Evolutionary conservation across 2,329 filamentous ascomycete species (phyloP).

Genomic region (Plectosphaerella cucumerina): DNA sequence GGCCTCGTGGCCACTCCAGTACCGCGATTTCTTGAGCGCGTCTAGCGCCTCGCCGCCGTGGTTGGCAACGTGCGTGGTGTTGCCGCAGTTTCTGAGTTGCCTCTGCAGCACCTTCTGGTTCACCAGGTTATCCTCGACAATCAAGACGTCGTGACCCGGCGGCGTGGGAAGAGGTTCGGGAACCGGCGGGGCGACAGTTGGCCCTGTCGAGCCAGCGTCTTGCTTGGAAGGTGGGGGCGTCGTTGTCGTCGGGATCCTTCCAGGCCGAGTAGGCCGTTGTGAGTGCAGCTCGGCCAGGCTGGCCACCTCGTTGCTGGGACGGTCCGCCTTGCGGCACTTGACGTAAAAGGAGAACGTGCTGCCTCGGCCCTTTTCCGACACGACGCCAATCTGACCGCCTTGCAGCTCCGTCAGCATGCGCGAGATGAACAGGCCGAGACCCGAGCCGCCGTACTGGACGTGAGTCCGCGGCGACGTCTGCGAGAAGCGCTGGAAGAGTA

Average conservation of each 20-base stretch:
- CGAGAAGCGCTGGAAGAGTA: slow-evolving; percentile 65
- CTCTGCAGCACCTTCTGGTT: slow-evolving; percentile 62
- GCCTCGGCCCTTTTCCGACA: slow-evolving; percentile 61
- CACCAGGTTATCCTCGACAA: slow-evolving; percentile 65
- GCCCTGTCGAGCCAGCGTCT: neutral
- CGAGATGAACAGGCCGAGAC: slow-evolving; percentile 71
- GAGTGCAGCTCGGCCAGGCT: slow-evolving; percentile 30
- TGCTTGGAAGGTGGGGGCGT: slow-evolving; percentile 5
- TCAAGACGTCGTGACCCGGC: slow-evolving; percentile 49
- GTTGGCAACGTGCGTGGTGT: slow-evolving; percentile 58
- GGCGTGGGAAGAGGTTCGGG: neutral
- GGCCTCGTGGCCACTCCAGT: slow-evolving; percentile 46
- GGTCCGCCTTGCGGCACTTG: slow-evolving; percentile 55
- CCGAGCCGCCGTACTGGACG: slow-evolving; percentile 68
- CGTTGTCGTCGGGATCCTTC: slow-evolving; percentile 1
- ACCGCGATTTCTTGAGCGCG: slow-evolving; percentile 49
- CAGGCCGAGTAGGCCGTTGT: slow-evolving; percentile 17
- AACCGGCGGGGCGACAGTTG: neutral
- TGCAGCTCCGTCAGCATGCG: slow-evolving; percentile 72
- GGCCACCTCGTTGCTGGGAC: slow-evolving; percentile 32
- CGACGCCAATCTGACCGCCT: slow-evolving; percentile 72
- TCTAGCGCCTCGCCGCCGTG: slow-evolving; percentile 61
- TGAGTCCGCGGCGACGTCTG: slow-evolving; percentile 66
- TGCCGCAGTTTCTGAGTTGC: slow-evolving; percentile 57
- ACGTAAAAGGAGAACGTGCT: slow-evolving; percentile 77